Conservation (phyloP, 345 rosid species). For the Lepidium aucheri region DNA sequence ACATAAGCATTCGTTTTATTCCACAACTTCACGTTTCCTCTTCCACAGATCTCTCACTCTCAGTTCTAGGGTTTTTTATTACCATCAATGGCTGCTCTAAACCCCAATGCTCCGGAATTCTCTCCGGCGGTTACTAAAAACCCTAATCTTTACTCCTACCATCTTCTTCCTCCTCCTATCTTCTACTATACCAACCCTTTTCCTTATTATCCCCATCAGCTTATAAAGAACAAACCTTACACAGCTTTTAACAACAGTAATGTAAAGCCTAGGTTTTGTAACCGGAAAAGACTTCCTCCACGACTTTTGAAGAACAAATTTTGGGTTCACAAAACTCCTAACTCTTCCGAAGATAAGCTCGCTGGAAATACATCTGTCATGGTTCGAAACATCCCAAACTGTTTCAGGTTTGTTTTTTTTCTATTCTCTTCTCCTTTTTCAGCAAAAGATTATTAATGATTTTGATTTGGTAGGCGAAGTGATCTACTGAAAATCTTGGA, state of each 20-base stretch:
- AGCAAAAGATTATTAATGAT: neutral
- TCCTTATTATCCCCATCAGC: neutral
- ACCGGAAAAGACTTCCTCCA: constrained; percentile 7
- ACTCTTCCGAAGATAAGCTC: neutral
- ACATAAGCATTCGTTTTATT: no score
- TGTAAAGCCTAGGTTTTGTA: neutral
- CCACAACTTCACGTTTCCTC: no score
- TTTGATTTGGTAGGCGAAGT: constrained; percentile 20
- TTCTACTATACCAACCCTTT: neutral
- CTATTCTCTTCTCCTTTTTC: neutral
- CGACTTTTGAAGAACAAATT: neutral
- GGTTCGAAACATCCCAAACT: constrained; percentile 44
- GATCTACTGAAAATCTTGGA: constrained; percentile 33
- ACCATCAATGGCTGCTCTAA: neutral
- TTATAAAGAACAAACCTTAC: neutral
- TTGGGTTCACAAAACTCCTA: neutral
- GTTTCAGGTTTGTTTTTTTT: constrained; percentile 20
- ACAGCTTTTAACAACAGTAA: neutral
- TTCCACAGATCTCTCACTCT: no score
- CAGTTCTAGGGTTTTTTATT: no score
- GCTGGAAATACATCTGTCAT: constrained; percentile 33
- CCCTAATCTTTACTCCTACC: neutral
- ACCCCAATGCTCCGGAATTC: neutral
- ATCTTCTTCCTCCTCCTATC: neutral
- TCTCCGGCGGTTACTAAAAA: neutral